Evolutionary conservation across 2,329 filamentous ascomycete genomes (phyloP).

Genomic region (Fusarium equiseti): DNA sequence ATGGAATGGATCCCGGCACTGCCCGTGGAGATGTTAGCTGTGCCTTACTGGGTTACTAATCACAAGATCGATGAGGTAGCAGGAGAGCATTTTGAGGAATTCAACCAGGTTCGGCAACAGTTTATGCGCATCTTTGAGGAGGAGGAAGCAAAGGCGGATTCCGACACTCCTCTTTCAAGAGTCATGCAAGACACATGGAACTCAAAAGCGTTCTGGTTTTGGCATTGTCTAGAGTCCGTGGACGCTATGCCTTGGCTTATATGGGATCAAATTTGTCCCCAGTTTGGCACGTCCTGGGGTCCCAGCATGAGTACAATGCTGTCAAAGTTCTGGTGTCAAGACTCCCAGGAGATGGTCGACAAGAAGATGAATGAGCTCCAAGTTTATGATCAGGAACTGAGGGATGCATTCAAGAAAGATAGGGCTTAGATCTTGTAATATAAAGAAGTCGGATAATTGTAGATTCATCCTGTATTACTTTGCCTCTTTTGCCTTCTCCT

Average conservation of each 20-base stretch:
- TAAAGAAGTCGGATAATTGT: no score
- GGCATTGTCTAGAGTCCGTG: slow-evolving; percentile 11
- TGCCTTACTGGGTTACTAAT: slow-evolving; percentile 9
- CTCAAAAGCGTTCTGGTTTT: slow-evolving; percentile 16
- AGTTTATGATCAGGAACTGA: slow-evolving; percentile 2
- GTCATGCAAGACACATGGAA: slow-evolving; percentile 10
- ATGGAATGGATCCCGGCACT: slow-evolving; percentile 8
- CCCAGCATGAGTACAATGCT: neutral
- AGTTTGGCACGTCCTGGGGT: slow-evolving; percentile 2
- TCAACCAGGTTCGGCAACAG: neutral
- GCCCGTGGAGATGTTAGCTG: slow-evolving; percentile 10
- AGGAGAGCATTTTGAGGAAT: neutral
- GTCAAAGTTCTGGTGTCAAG: slow-evolving; percentile 7
- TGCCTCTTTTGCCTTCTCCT: no score
- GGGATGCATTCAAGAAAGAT: slow-evolving; percentile 1
- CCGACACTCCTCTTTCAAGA: neutral
- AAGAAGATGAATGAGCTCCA: slow-evolving; percentile 10
- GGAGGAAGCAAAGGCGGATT: neutral
- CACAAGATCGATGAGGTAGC: neutral
- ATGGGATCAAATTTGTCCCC: slow-evolving; percentile 5
- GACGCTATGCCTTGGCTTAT: slow-evolving; percentile 10
- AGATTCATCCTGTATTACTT: no score
- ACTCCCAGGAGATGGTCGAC: slow-evolving; percentile 1
- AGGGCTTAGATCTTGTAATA: no score
- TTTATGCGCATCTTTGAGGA: slow-evolving; percentile 11